A percentile compares a stretch with the other conserved stretches of the same genome.
phyloP scores from a whole-genome alignment of 805 yeast species.

The Candida chauliodis region DNA sequence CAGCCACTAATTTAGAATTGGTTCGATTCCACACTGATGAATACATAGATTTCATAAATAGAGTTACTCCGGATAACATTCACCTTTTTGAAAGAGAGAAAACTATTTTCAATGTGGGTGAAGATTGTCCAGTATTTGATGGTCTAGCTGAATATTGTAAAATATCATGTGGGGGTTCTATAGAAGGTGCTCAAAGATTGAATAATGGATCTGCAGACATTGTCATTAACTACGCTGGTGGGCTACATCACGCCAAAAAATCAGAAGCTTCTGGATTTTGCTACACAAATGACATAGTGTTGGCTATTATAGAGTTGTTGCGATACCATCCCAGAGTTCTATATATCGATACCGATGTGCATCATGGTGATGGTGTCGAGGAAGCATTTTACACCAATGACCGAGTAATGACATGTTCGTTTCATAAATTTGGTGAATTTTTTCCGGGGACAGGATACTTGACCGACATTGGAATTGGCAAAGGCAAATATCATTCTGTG shows the following conservation, averaged over 20 bases:
- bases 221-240: slow-evolving; percentile 96
- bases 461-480: slow-evolving; percentile 86
- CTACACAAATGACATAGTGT: slow-evolving; percentile 89
- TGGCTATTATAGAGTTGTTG: slow-evolving; percentile 80
- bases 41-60: slow-evolving; percentile 84
- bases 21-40: slow-evolving; percentile 98
- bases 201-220: slow-evolving; percentile 87
- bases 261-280: slow-evolving; percentile 95
- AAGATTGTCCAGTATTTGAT: slow-evolving; percentile 93
- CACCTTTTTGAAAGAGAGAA: slow-evolving; percentile 85
- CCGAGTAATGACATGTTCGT: slow-evolving; percentile 93
- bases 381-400: slow-evolving; percentile 95
- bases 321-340: slow-evolving; percentile 89
- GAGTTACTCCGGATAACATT: slow-evolving; percentile 90
- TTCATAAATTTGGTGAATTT: slow-evolving; percentile 94
- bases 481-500: slow-evolving; percentile 83
- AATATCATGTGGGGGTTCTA: slow-evolving; percentile 89
- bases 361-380: slow-evolving; percentile 98
- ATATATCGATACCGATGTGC: slow-evolving; percentile 92
- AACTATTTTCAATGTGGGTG: slow-evolving; percentile 91
- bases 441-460: slow-evolving; percentile 97
- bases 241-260: slow-evolving; percentile 97
- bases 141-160: slow-evolving; percentile 91
- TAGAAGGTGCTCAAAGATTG: slow-evolving; percentile 91
- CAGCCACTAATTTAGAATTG: slow-evolving; percentile 97